These are phyloP conservation scores for Penicillium griseofulvum DNA, from an alignment of 2,329 filamentous ascomycete genomes.

Conservation along the genomic window DNA sequence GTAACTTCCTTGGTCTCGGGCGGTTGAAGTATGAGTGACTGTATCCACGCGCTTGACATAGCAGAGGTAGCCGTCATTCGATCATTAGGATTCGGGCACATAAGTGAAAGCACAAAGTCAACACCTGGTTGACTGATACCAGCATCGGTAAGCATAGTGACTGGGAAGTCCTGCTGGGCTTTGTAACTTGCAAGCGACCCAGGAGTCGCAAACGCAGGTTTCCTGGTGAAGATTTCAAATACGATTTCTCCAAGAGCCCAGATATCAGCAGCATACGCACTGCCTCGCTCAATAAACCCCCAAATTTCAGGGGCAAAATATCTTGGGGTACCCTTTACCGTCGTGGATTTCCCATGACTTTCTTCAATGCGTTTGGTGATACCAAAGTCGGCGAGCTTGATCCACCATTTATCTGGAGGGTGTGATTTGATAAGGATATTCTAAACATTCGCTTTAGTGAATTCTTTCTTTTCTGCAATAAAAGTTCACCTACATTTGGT, in stretches of 20 bases:
- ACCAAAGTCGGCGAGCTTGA: constrained; percentile 14
- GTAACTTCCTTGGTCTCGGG: not conserved
- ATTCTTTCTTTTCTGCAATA: not conserved
- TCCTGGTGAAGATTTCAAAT: constrained; percentile 1
- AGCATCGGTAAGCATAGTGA: not conserved
- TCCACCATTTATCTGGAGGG: constrained; percentile 6
- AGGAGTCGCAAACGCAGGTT: not conserved
- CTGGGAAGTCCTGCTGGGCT: not conserved
- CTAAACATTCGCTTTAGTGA: not conserved
- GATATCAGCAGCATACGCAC: not conserved
- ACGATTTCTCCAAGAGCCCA: constrained; percentile 8
- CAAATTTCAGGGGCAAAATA: not conserved
- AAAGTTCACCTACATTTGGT: constrained; percentile 5
- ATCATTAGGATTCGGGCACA: not conserved
- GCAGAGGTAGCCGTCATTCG: not conserved
- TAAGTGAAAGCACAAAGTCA: not conserved
- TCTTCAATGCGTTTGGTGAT: constrained; percentile 8
- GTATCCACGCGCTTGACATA: not conserved
- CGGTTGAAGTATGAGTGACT: not conserved
- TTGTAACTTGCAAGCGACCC: not conserved
- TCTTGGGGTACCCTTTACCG: not conserved
- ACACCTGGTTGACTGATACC: not conserved
- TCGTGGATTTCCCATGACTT: not conserved
- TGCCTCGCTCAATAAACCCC: not conserved
- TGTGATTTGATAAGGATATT: constrained; percentile 5